Base-by-base conservation (phyloP, 192 early-diverging fungal species). In the Coemansia sp. region DNA sequence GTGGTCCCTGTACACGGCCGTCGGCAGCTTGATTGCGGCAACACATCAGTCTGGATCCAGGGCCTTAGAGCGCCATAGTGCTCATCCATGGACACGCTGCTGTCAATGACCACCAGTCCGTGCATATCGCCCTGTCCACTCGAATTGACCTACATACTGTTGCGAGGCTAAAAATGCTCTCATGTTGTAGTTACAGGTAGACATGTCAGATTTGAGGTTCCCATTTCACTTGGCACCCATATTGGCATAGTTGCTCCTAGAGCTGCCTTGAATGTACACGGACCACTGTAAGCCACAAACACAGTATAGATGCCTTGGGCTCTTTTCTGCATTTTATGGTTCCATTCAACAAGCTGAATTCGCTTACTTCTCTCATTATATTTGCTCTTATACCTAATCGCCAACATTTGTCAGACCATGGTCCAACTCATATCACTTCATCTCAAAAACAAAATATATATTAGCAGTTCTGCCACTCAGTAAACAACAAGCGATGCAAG, bases 111-210 rank as follows among this genome's bases (percentile, higher is more conserved):
- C 22, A 10, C 39, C 11, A 78, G 65, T 20, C 11, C 24, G 2
- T 31, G 40, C 31, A 6, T 13, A 8, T 41, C 24, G 40, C 40
- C 29, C 8, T 47, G 60, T 18, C 36, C 41, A 13, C 13, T 39
- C 2, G 39, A 24, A 2, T 41, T 49, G 5, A 74, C 49, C 12
- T 49, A 16, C 20, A 69, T 50, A 22, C 60, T 62, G 60, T 22
- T 49, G 31, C n/a, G 12, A 2, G 60, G 60, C n/a, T 10, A 24
- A 7, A 22, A 9, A 6, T 38, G 60, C 2, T 55, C 52, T 67
- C 70, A 78, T 57, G 76, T 73, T 1, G 64, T 73, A 11, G 67
- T 71, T 39, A 43, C 46, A 16, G 70, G 65, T 20, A 63, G 38
- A 24, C 40, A 18, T 7, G 44, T 31, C 43, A 33, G 58, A 24